Percentiles rank a stretch among this genome's conserved stretches.
phyloP scores from a whole-genome alignment of 2,329 filamentous ascomycete genomes.

The Onygenales sp. region DNA sequence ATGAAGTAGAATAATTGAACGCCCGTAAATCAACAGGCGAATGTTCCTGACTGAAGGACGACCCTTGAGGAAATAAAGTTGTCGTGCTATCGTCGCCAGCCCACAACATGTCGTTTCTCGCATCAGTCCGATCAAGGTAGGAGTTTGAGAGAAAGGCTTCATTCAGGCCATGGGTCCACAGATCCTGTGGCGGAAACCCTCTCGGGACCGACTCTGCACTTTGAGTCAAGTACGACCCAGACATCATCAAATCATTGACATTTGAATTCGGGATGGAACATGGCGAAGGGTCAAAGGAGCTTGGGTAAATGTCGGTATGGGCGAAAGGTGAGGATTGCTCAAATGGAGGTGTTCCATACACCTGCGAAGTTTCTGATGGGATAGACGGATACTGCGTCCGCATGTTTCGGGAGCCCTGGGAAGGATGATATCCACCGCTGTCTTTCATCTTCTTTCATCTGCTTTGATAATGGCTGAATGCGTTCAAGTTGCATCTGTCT shows the following conservation, averaged over 20 bases:
- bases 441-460: conserved; percentile 5
- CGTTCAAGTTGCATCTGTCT: conserved; percentile 9
- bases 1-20: neutral
- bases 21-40: neutral
- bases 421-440: neutral
- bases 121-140: neutral
- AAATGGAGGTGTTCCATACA: conserved; percentile 2
- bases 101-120: neutral
- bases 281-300: neutral
- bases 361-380: neutral
- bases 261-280: neutral
- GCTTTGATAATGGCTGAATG: conserved; percentile 1
- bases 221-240: neutral
- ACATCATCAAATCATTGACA: neutral
- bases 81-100: neutral
- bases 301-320: neutral
- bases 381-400: conserved; percentile 2
- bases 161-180: neutral
- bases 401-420: neutral
- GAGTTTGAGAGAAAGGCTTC: neutral
- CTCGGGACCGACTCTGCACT: neutral
- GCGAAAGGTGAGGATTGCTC: neutral
- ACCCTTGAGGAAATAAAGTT: neutral
- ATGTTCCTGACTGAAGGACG: neutral
- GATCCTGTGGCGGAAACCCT: neutral